Conservation (phyloP, 208 protist genomes). For the Crithidia bombi region DNA sequence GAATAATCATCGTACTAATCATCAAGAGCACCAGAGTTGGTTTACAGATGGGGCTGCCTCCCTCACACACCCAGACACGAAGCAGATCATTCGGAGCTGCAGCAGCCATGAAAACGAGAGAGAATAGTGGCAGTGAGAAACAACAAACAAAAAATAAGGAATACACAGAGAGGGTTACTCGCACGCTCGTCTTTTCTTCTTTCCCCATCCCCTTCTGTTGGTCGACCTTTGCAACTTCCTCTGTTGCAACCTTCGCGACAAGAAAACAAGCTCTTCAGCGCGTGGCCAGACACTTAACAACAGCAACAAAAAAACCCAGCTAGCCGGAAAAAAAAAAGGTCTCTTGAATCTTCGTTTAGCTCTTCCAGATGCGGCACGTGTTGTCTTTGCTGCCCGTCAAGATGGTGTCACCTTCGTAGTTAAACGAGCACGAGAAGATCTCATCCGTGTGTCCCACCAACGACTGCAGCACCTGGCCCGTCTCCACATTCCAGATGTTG, state of each 20-base stretch:
- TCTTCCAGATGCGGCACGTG: conserved; percentile 96
- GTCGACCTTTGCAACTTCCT: too few relatives aligned
- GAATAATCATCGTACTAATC: too few relatives aligned
- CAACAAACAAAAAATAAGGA: neutral
- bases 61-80: too few relatives aligned
- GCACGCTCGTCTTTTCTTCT: too few relatives aligned
- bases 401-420: conserved; percentile 96
- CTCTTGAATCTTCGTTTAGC: conserved; percentile 30
- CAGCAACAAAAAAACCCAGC: neutral
- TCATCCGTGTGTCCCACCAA: conserved; percentile 96
- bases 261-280: too few relatives aligned
- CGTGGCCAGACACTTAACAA: too few relatives aligned
- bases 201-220: too few relatives aligned
- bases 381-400: conserved; percentile 97
- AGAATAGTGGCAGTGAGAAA: too few relatives aligned
- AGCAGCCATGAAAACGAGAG: neutral
- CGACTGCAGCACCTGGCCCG: conserved; percentile 86
- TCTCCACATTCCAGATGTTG: conserved; percentile 92
- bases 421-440: conserved; percentile 97
- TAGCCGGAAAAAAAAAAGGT: too few relatives aligned
- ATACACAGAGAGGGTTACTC: neutral
- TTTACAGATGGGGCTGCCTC: too few relatives aligned
- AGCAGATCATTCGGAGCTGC: too few relatives aligned
- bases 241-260: too few relatives aligned
- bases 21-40: neutral